Evolutionary conservation across 305 asterid genomes (phyloP).

Genomic region (Fraxinus ornus): DNA sequence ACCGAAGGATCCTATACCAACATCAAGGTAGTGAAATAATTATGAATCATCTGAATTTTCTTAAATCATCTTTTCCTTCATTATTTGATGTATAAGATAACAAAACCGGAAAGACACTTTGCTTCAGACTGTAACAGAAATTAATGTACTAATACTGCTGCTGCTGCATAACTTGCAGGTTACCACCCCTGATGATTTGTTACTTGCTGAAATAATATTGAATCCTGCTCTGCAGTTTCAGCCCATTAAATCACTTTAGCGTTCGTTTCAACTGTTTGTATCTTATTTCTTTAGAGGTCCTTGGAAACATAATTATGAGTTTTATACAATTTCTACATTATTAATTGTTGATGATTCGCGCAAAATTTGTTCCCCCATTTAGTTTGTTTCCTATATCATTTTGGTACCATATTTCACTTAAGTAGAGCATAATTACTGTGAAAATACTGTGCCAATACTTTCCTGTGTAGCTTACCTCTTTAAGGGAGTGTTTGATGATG

Average conservation of each 20-base stretch:
- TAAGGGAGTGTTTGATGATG: not conserved
- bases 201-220: conserved; percentile 89
- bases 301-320: conserved; percentile 7
- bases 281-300: not conserved
- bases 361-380: not conserved
- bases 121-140: not conserved
- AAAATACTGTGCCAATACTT: not conserved
- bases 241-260: not conserved
- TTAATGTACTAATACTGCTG: not conserved
- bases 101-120: not conserved
- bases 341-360: not conserved
- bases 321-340: not conserved
- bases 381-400: not conserved
- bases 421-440: not conserved
- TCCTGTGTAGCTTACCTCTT: not conserved
- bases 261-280: conserved; percentile 1
- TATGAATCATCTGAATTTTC: not conserved
- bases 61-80: not conserved
- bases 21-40: conserved; percentile 63
- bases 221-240: conserved; percentile 38
- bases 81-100: not conserved
- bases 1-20: conserved; percentile 95
- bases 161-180: conserved; percentile 49
- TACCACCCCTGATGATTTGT: conserved; percentile 88
- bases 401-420: not conserved